phyloP scores from a whole-genome alignment of 495 filamentous ascomycete genomes.

The Rhizodiscina lignyota region DNA sequence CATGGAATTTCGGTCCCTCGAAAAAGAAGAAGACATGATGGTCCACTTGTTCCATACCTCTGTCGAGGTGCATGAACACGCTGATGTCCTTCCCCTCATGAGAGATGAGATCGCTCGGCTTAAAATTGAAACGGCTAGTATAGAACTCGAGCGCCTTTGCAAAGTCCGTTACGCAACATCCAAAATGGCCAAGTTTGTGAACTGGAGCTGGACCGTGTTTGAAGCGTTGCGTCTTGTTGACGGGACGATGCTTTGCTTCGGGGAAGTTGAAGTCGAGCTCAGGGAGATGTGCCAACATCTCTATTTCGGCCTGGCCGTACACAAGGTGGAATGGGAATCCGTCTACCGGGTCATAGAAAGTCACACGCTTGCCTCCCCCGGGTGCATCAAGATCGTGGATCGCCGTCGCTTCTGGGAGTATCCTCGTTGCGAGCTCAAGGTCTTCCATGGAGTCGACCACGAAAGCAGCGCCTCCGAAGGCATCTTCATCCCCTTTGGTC shows the following conservation, averaged over 20 bases:
- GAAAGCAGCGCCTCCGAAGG: background rate
- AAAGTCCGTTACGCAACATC: conserved; percentile 41
- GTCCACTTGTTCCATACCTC: conserved; percentile 42
- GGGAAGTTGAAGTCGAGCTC: conserved; percentile 30
- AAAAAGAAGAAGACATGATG: conserved; percentile 60
- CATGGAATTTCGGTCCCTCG: conserved; percentile 28
- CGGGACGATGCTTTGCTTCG: conserved; percentile 18
- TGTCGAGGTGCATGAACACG: conserved; percentile 48
- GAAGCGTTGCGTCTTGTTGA: conserved; percentile 19
- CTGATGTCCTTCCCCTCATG: conserved; percentile 39
- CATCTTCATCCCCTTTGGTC: background rate
- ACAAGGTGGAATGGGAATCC: conserved; percentile 43
- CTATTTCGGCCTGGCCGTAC: conserved; percentile 27
- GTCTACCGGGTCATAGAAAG: conserved; percentile 41
- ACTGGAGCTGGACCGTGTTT: conserved; percentile 45
- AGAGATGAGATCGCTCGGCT: conserved; percentile 32
- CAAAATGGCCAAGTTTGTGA: conserved; percentile 64
- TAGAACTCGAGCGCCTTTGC: conserved; percentile 43
- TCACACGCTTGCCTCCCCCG: conserved; percentile 39
- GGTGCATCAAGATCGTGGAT: conserved; percentile 35
- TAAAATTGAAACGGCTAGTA: conserved; percentile 48
- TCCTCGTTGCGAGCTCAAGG: conserved; percentile 5
- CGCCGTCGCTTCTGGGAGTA: conserved; percentile 27
- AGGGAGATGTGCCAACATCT: too few relatives aligned
- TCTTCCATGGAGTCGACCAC: background rate